Evolutionary conservation across 352 stramenopile genomes (phyloP), one percentile per base, ranked within the genome.

Genomic region (Globisporangium lucens): DNA sequence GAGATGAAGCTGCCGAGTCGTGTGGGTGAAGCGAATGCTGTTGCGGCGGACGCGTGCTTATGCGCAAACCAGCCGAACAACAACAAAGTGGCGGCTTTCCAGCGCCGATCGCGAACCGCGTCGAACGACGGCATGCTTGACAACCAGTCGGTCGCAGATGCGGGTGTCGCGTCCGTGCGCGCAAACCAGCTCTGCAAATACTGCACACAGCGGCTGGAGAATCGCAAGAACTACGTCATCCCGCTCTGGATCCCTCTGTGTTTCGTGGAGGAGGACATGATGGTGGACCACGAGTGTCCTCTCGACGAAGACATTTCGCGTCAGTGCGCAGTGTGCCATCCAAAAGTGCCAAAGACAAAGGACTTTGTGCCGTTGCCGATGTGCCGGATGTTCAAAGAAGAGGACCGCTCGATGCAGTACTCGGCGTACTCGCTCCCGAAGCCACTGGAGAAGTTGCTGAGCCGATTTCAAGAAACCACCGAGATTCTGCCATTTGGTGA

Each of bases 231-330:
- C 30, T 91, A 91, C 61, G 77, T 88, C 2, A 79, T 93, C 8
- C 85, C 85, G 30, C 73, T 93, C 20, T 93, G 85, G 85, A 93
- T 91, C 52, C 85, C 85, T 35, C 70, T 93, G n/a, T 91, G 83
- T 58, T 93, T 93, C 56, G 85, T 93, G 24, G 82, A 93, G 66
- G 85, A 93, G 60, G 71, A 80, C n/a, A 91, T 91, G 85, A 79
- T 91, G 67, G 72, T 85, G 13, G 71, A 81, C 12, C 85, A 93
- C 71, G 70, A 77, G 51, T 93, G 85, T 68, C 82, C 83, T 3
- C 66, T 91, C 3, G 80, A 90, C 61, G 73, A 83, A 41, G 85
- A 90, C 47, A 90, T 93, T 36, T 82, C 82, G 12, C 77, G 78
- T 35, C 82, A 68, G 60, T 93, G 85, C 49, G 70, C 76, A 7